Conservation (phyloP, 2,329 filamentous ascomycete species). For the Lachnellula willkommii region DNA sequence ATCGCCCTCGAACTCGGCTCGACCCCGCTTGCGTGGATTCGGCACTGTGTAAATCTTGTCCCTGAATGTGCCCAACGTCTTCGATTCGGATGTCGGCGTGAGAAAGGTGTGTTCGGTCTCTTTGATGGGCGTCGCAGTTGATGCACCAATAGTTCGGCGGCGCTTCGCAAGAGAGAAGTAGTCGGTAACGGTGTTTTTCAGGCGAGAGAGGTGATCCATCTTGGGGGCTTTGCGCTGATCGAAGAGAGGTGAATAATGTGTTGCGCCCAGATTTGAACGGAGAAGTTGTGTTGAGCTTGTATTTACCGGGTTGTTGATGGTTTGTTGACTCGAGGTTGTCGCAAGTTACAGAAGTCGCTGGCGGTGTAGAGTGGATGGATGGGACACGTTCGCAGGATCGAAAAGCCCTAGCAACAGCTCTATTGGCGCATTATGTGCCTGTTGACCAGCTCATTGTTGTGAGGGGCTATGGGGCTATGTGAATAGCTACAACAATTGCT, state of each 20-base stretch:
- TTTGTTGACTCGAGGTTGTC: not conserved
- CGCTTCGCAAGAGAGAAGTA: slow-evolving; percentile 28
- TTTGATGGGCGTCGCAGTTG: slow-evolving; percentile 12
- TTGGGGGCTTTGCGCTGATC: not conserved
- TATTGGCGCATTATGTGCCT: not conserved
- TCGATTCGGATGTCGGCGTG: slow-evolving; percentile 15
- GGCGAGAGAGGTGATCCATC: slow-evolving; percentile 26
- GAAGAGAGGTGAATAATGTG: not conserved
- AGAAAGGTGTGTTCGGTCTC: slow-evolving; percentile 12
- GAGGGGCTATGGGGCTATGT: not conserved
- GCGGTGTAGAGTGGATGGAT: not conserved
- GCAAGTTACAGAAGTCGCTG: not conserved
- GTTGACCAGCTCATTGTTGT: not conserved
- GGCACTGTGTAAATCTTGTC: slow-evolving; percentile 17
- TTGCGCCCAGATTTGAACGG: not conserved
- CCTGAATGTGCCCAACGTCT: slow-evolving; percentile 11
- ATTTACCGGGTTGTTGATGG: not conserved
- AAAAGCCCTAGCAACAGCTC: slow-evolving; percentile 1
- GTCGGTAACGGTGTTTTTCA: slow-evolving; percentile 26
- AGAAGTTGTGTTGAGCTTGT: not conserved
- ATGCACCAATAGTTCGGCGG: slow-evolving; percentile 25
- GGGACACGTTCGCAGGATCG: not conserved
- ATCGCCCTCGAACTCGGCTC: slow-evolving; percentile 12
- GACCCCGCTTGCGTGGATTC: slow-evolving; percentile 25
- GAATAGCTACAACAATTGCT: not conserved